phyloP scores from a whole-genome alignment of 805 yeast genomes.

The Pichia phayaonensis region DNA sequence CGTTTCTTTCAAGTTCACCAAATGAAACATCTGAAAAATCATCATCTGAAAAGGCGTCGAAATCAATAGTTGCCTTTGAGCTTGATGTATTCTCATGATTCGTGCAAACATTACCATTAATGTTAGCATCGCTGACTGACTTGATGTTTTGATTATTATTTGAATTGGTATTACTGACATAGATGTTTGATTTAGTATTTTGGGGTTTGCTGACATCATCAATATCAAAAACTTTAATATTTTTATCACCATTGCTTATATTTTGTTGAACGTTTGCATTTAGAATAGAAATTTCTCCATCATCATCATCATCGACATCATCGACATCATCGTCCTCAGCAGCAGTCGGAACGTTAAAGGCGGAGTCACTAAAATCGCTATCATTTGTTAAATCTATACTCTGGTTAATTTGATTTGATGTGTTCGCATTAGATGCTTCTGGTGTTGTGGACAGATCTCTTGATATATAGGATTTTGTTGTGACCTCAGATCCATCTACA shows the following conservation, averaged over 20 bases:
- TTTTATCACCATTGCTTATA: background rate
- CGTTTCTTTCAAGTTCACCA: slow-evolving; percentile 4
- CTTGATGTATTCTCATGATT: background rate
- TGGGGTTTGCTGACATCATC: background rate
- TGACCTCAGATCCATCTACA: too few relatives aligned
- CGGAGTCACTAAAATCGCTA: background rate
- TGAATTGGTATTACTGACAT: background rate
- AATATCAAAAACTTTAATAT: background rate
- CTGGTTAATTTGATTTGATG: background rate
- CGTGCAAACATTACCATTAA: background rate
- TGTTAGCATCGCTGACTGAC: too few relatives aligned
- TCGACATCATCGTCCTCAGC: background rate
- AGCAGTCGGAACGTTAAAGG: background rate
- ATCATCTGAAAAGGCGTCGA: slow-evolving; percentile 2
- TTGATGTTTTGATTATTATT: too few relatives aligned
- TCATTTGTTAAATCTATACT: slow-evolving; percentile 1
- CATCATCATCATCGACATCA: background rate
- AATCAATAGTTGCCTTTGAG: background rate
- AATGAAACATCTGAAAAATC: slow-evolving; percentile 7
- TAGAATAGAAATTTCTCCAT: background rate
- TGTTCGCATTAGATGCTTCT: background rate
- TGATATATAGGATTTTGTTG: background rate
- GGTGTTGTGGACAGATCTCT: background rate
- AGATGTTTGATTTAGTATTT: background rate
- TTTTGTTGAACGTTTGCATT: background rate